Percentiles rank a stretch among this genome's conserved stretches.
phyloP scores from a whole-genome alignment of 352 stramenopile genomes.

The Globisporangium yorkense region DNA sequence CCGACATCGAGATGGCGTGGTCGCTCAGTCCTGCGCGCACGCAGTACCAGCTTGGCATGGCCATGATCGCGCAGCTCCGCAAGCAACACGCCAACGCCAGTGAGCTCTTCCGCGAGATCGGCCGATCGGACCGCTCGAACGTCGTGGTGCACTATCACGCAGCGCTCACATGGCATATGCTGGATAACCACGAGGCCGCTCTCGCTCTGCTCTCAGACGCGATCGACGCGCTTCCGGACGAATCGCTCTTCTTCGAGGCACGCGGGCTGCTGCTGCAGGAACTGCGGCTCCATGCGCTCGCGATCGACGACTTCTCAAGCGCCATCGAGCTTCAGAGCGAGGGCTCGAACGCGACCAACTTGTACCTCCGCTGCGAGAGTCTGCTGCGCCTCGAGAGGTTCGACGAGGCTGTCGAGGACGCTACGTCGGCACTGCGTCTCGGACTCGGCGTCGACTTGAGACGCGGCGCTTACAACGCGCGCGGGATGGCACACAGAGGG shows the following conservation, averaged over 20 bases:
- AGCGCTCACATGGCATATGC: slow-evolving; percentile 48
- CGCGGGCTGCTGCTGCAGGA: slow-evolving; percentile 56
- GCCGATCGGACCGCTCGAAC: slow-evolving; percentile 21
- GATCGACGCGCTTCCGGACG: slow-evolving; percentile 41
- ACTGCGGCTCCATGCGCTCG: slow-evolving; percentile 34
- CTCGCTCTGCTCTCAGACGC: slow-evolving; percentile 44
- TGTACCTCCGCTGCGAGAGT: slow-evolving; percentile 49
- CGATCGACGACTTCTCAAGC: slow-evolving; percentile 47
- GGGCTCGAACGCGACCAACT: slow-evolving; percentile 7
- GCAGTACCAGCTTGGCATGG: slow-evolving; percentile 63
- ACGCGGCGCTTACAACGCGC: slow-evolving; percentile 36
- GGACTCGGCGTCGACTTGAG: slow-evolving; percentile 23
- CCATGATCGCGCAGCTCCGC: slow-evolving; percentile 69
- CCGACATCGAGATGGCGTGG: slow-evolving; percentile 78
- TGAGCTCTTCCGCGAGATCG: slow-evolving; percentile 31
- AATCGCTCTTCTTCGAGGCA: slow-evolving; percentile 56
- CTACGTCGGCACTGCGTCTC: slow-evolving; percentile 17
- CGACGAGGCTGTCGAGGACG: slow-evolving; percentile 38
- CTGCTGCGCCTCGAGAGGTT: slow-evolving; percentile 38
- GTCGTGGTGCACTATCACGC: slow-evolving; percentile 62
- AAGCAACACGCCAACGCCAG: slow-evolving; percentile 35
- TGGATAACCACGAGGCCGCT: slow-evolving; percentile 36
- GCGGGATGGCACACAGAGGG: slow-evolving; percentile 48
- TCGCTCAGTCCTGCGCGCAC: slow-evolving; percentile 29
- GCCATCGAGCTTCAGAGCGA: slow-evolving; percentile 16